A percentile compares a stretch with the other conserved stretches of the same genome.
These are phyloP conservation scores for Yamadazyma tumulicola DNA, from an alignment of 805 yeast genomes.

Conservation along the genomic window DNA sequence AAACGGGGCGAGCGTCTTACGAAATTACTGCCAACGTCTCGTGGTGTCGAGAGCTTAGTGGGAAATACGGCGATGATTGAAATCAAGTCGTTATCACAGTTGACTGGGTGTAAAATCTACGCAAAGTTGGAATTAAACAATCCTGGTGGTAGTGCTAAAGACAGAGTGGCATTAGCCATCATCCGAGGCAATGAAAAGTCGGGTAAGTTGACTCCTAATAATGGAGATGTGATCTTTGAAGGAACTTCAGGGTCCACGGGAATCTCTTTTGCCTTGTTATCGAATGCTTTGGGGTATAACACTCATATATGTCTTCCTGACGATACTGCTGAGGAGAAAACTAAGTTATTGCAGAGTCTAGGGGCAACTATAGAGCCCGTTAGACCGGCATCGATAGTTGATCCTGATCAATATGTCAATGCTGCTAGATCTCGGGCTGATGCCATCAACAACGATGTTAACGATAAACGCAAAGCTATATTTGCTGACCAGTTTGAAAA, in stretches of 20 bases:
- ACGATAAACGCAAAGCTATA: constrained; percentile 51
- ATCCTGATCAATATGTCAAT: constrained; percentile 89
- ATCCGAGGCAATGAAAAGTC: constrained; percentile 61
- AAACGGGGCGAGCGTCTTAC: neutral
- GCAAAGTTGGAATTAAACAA: constrained; percentile 84
- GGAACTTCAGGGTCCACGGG: constrained; percentile 98
- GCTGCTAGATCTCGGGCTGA: constrained; percentile 70
- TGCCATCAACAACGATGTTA: constrained; percentile 37
- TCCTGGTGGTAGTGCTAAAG: constrained; percentile 96
- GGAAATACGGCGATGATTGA: constrained; percentile 88
- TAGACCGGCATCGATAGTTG: constrained; percentile 92
- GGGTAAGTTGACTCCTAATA: constrained; percentile 55
- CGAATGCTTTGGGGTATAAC: constrained; percentile 81
- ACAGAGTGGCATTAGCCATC: constrained; percentile 85
- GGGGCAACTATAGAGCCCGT: constrained; percentile 87
- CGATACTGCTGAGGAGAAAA: constrained; percentile 84
- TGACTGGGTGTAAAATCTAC: constrained; percentile 77
- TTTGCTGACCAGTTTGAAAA: constrained; percentile 97
- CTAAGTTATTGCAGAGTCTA: constrained; percentile 62
- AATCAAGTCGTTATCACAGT: constrained; percentile 62
- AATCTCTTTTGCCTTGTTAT: constrained; percentile 86
- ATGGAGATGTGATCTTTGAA: constrained; percentile 78
- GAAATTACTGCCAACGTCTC: constrained; percentile 23
- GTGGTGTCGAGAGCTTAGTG: constrained; percentile 74
- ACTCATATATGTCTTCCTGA: constrained; percentile 95